These are phyloP conservation scores for Trichothecium roseum DNA, from an alignment of 2,329 filamentous ascomycete species.

Conservation along the genomic window DNA sequence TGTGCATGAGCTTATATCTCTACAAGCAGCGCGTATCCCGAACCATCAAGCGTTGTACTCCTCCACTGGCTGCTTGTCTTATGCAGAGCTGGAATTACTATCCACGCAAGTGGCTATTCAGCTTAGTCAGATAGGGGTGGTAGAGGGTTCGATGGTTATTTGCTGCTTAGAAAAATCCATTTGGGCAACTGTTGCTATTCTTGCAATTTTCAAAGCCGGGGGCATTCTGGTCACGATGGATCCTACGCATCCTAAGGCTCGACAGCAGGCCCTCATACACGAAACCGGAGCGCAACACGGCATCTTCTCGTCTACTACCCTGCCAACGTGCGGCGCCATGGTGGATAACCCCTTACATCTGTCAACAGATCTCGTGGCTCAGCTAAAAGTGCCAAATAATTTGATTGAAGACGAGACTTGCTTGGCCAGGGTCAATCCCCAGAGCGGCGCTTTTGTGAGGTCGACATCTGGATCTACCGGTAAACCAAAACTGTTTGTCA, in stretches of 20 bases:
- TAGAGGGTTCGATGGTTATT: constrained; percentile 6
- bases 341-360: constrained; percentile 4
- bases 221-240: constrained; percentile 20
- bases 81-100: constrained; percentile 29
- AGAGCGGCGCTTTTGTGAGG: constrained; percentile 8
- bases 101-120: constrained; percentile 29
- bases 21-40: no score
- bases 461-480: constrained; percentile 15
- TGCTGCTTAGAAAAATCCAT: constrained; percentile 17
- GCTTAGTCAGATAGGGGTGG: constrained; percentile 19
- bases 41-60: constrained; percentile 27
- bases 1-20: no score
- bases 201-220: constrained; percentile 20
- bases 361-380: not conserved
- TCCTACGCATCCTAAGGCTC: constrained; percentile 6
- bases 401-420: no score
- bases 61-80: constrained; percentile 38
- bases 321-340: constrained; percentile 11
- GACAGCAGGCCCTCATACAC: constrained; percentile 4
- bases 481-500: constrained; percentile 12
- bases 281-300: constrained; percentile 1
- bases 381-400: not conserved
- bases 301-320: constrained; percentile 5
- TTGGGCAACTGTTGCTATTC: constrained; percentile 15
- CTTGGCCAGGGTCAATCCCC: not conserved